These are phyloP conservation scores for Thuja plicata DNA, from an alignment of 83 land plant species.

Conservation along the genomic window DNA sequence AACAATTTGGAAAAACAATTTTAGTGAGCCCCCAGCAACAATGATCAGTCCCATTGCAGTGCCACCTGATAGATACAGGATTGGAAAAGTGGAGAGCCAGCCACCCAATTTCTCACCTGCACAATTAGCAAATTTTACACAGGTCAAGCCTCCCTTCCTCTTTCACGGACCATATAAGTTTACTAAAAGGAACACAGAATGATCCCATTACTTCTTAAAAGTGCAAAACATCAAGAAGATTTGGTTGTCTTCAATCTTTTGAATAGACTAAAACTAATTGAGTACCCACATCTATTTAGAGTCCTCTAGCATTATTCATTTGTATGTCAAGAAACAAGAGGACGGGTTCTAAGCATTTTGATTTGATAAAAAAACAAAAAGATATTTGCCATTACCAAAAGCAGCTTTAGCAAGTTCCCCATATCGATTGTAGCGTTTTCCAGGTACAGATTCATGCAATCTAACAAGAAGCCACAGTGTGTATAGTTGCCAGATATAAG, in stretches of 20 bases:
- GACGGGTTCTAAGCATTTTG: conserved; percentile 5
- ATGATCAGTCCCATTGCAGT: conserved; percentile 65
- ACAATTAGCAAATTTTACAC: conserved; percentile 3
- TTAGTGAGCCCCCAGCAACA: conserved; percentile 67
- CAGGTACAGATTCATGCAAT: conserved; percentile 86
- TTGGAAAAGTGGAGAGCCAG: conserved; percentile 53
- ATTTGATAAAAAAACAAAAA: neutral
- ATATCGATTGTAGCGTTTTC: conserved; percentile 71
- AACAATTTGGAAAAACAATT: conserved; percentile 62
- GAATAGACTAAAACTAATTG: neutral
- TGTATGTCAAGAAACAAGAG: neutral
- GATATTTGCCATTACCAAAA: conserved; percentile 55
- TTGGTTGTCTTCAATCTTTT: neutral
- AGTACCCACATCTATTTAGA: neutral
- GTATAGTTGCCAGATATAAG: conserved; percentile 91
- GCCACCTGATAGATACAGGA: conserved; percentile 76
- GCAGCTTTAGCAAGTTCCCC: conserved; percentile 56
- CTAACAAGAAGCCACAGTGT: conserved; percentile 69
- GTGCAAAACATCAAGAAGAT: neutral
- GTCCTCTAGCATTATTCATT: neutral
- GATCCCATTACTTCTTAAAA: neutral
- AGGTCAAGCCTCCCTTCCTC: neutral
- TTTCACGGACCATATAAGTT: neutral
- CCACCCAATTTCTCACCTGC: conserved; percentile 65
- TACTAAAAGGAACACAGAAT: neutral